phyloP scores from a whole-genome alignment of 495 filamentous ascomycete genomes.

The Corynascus novoguineensis region DNA sequence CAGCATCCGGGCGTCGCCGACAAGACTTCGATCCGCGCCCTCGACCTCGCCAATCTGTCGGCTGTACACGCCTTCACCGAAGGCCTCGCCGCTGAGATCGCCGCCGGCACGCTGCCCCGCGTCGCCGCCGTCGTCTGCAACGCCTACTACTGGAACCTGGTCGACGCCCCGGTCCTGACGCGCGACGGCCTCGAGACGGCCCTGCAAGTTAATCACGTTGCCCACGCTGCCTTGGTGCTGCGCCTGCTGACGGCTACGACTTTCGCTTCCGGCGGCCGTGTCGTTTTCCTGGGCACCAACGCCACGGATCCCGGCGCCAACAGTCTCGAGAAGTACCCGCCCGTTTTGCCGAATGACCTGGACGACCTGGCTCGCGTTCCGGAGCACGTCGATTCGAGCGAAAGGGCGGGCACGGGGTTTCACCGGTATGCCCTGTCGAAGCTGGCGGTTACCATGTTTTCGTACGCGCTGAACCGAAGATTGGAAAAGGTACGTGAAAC shows the following conservation, averaged over 20 bases:
- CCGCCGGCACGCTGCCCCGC: background rate
- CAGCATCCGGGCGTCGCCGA: too few species aligned
- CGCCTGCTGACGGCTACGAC: background rate
- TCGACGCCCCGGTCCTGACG: background rate
- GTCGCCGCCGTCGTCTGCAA: background rate
- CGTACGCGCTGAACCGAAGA: conserved; percentile 39
- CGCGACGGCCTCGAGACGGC: background rate
- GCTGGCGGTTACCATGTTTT: conserved; percentile 34
- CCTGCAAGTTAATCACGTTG: background rate
- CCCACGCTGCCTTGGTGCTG: background rate
- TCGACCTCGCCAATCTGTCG: background rate
- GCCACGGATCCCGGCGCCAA: background rate
- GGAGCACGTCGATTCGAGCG: background rate
- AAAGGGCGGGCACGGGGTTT: background rate
- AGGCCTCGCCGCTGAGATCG: background rate
- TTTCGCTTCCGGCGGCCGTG: background rate
- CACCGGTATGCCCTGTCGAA: background rate
- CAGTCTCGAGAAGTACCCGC: background rate
- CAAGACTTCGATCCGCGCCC: background rate
- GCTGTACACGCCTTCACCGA: background rate
- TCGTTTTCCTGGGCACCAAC: background rate
- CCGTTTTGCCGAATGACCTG: background rate
- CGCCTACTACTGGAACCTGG: background rate
- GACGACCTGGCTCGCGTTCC: background rate
- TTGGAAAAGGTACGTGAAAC: conserved; percentile 38